Percentiles rank a stretch among this genome's conserved stretches.
phyloP scores from a whole-genome alignment of 306 rosid genomes.

The Adenanthera pavonina region DNA sequence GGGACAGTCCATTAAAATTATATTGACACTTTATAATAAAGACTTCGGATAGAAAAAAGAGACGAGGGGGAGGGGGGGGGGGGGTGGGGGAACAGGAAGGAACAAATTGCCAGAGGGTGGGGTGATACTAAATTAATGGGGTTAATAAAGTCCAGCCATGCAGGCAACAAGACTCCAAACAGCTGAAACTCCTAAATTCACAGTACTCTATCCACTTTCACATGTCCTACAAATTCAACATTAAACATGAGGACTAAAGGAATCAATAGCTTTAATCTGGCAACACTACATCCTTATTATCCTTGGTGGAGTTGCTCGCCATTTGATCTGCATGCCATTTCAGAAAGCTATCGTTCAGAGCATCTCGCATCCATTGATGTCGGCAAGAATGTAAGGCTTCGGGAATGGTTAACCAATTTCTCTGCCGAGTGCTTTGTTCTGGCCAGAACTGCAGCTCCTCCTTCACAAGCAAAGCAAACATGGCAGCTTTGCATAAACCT shows the following conservation, averaged over 20 bases:
- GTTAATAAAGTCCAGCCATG: background rate
- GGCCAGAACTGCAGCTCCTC: conserved; percentile 60
- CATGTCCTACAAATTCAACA: background rate
- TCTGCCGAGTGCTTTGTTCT: conserved; percentile 50
- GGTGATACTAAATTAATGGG: background rate
- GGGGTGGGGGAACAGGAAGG: too few species aligned
- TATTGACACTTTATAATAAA: too few species aligned
- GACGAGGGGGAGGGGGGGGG: too few species aligned
- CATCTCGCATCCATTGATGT: conserved; percentile 51
- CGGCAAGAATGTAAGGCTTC: conserved; percentile 45
- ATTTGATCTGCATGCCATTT: conserved; percentile 41
- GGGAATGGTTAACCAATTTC: conserved; percentile 50
- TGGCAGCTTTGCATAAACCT: conserved; percentile 52
- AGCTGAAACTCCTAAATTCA: background rate
- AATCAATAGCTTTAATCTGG: background rate
- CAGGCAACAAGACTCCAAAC: background rate
- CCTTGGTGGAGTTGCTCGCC: conserved; percentile 8
- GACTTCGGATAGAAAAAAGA: too few species aligned
- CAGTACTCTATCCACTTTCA: background rate
- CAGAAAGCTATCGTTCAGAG: conserved; percentile 47
- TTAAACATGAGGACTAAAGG: background rate
- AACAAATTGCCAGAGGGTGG: background rate
- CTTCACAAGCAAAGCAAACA: conserved; percentile 54
- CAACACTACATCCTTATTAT: background rate
- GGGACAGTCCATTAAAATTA: too few species aligned